Evolutionary conservation across 2,329 filamentous ascomycete genomes (phyloP).

Genomic region (Colletotrichum sp.): DNA sequence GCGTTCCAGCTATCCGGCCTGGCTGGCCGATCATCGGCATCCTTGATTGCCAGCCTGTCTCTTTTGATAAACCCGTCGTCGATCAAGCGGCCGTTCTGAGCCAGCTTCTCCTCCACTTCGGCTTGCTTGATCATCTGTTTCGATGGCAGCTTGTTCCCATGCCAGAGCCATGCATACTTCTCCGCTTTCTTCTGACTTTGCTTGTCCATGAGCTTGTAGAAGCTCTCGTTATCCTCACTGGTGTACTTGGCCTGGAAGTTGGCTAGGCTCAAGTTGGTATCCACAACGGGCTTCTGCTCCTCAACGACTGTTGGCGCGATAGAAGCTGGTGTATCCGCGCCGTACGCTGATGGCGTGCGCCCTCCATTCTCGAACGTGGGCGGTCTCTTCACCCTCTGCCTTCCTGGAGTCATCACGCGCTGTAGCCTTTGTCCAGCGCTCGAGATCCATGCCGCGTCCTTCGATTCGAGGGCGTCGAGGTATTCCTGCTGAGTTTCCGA

Average conservation of each 20-base stretch:
- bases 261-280: slow-evolving; percentile 81
- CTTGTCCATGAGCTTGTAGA: slow-evolving; percentile 89
- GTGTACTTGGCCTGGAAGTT: slow-evolving; percentile 94
- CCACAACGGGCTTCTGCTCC: slow-evolving; percentile 55
- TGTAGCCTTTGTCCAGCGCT: slow-evolving; percentile 75
- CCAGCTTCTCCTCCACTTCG: slow-evolving; percentile 60
- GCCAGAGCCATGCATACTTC: slow-evolving; percentile 90
- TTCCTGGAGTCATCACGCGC: slow-evolving; percentile 83
- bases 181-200: slow-evolving; percentile 85
- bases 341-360: slow-evolving; percentile 70
- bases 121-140: slow-evolving; percentile 77
- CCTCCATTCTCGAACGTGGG: slow-evolving; percentile 35
- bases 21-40: slow-evolving; percentile 75
- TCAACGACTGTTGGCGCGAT: slow-evolving; percentile 44
- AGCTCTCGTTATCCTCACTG: slow-evolving; percentile 97
- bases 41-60: slow-evolving; percentile 67
- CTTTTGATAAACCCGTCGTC: slow-evolving; percentile 61
- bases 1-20: slow-evolving; percentile 79
- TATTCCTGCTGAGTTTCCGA: slow-evolving; percentile 90
- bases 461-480: slow-evolving; percentile 86
- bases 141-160: slow-evolving; percentile 84
- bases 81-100: slow-evolving; percentile 48
- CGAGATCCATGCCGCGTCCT: slow-evolving; percentile 84
- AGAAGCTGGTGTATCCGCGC: slow-evolving; percentile 76
- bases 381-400: slow-evolving; percentile 37